Percentiles rank a stretch among this genome's conserved stretches.
Conservation (phyloP, 1,284 basidiomycete genomes). For the Paramarasmius palmivorus region DNA sequence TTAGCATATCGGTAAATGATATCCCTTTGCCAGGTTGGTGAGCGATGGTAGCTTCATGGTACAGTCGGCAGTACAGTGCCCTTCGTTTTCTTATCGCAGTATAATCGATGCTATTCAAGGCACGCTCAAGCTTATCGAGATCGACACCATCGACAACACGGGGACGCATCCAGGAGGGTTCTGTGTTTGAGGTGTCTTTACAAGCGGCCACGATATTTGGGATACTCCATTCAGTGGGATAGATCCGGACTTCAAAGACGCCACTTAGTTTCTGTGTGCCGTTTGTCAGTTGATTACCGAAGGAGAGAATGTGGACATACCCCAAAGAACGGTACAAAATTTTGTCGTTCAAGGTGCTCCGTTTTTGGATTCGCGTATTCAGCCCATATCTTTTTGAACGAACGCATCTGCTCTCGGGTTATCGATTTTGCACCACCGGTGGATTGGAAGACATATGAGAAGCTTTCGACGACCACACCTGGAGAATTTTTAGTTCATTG, state of each 20-base stretch:
- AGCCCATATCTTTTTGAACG: slow-evolving; percentile 95
- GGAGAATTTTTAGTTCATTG: slow-evolving; percentile 10
- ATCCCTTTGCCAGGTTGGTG: slow-evolving; percentile 79
- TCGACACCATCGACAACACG: slow-evolving; percentile 60
- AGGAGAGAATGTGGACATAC: slow-evolving; percentile 46
- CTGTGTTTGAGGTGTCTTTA: slow-evolving; percentile 32
- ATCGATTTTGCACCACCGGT: slow-evolving; percentile 84
- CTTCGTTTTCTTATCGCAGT: slow-evolving; percentile 63
- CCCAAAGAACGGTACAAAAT: slow-evolving; percentile 81
- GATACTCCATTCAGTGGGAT: slow-evolving; percentile 69
- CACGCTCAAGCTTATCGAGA: slow-evolving; percentile 56
- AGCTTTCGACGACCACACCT: slow-evolving; percentile 95
- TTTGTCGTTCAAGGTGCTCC: slow-evolving; percentile 73
- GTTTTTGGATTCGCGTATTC: slow-evolving; percentile 80
- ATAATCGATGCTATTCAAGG: slow-evolving; percentile 69
- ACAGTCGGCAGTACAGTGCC: slow-evolving; percentile 72
- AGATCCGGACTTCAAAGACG: slow-evolving; percentile 84
- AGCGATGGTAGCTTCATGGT: slow-evolving; percentile 82
- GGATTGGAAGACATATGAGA: slow-evolving; percentile 93
- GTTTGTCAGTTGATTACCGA: slow-evolving; percentile 8
- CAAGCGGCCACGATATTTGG: slow-evolving; percentile 57
- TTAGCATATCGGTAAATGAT: slow-evolving; percentile 89
- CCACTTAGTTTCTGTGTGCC: slow-evolving; percentile 66
- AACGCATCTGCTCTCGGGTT: slow-evolving; percentile 86
- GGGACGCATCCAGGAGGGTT: slow-evolving; percentile 27